Evolutionary conservation across 495 filamentous ascomycete species (phyloP).

Genomic region (Hypomontagnella monticulosa): DNA sequence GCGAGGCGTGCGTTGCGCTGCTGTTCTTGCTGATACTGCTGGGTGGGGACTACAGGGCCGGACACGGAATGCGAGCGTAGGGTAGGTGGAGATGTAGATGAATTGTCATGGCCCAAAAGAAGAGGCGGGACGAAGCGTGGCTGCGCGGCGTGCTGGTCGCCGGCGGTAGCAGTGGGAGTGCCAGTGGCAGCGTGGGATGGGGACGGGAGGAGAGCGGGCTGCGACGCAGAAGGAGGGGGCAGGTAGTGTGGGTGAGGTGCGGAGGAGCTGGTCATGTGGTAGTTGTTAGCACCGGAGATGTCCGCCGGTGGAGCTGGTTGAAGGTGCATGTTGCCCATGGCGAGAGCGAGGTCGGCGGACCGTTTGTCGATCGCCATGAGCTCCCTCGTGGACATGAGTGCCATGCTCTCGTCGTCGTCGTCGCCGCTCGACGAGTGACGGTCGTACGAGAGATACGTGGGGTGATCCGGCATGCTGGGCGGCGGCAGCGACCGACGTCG

Average conservation of each 20-base stretch:
- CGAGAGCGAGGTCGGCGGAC: slow-evolving; percentile 41
- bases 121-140: slow-evolving; percentile 48
- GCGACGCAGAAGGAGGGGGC: slow-evolving; percentile 44
- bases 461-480: slow-evolving; percentile 31
- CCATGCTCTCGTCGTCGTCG: slow-evolving; percentile 44
- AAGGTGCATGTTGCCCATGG: slow-evolving; percentile 47
- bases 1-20: slow-evolving; percentile 44
- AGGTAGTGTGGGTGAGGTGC: slow-evolving; percentile 19
- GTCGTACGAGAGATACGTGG: slow-evolving; percentile 49
- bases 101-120: slow-evolving; percentile 27
- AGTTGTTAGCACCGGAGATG: slow-evolving; percentile 28
- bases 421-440: slow-evolving; percentile 46
- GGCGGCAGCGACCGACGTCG: slow-evolving; percentile 19
- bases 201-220: slow-evolving; percentile 34
- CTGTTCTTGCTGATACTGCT: slow-evolving; percentile 25
- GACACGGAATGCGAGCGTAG: slow-evolving; percentile 2
- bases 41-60: slow-evolving; percentile 5
- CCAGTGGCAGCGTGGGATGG: slow-evolving; percentile 21
- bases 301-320: slow-evolving; percentile 30
- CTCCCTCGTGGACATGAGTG: slow-evolving; percentile 57
- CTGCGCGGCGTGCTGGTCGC: slow-evolving; percentile 15
- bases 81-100: slow-evolving; percentile 36
- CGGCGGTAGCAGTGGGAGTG: not conserved
- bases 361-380: slow-evolving; percentile 53
- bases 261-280: slow-evolving; percentile 30